These are phyloP conservation scores for Borovskyia barvae DNA, from an alignment of 208 protist genomes.

Conservation along the genomic window DNA sequence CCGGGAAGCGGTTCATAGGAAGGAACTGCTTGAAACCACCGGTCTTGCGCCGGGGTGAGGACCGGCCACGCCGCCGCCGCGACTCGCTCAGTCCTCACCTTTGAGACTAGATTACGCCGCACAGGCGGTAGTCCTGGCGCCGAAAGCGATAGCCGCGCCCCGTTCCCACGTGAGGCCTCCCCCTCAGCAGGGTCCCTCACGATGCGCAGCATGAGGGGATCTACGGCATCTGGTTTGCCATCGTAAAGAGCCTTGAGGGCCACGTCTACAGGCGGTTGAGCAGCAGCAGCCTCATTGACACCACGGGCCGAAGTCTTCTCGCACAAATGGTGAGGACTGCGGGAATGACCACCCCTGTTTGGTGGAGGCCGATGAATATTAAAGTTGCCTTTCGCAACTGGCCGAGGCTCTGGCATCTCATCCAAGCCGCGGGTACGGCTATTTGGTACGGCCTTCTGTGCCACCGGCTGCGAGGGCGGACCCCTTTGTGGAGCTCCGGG, in stretches of 20 bases:
- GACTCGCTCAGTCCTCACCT: not conserved
- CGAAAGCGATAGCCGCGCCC: not conserved
- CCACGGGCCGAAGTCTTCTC: not conserved
- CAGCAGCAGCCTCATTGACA: not conserved
- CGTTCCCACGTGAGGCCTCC: not conserved
- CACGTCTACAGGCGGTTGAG: constrained; percentile 15
- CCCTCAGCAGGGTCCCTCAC: constrained; percentile 32
- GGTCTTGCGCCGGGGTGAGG: constrained; percentile 12
- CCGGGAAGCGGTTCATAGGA: constrained; percentile 77
- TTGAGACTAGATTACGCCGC: not conserved
- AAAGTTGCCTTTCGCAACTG: no score
- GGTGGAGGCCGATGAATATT: no score
- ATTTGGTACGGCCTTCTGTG: no score
- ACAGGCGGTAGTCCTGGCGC: not conserved
- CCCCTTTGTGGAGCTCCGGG: no score
- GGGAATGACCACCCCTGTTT: no score
- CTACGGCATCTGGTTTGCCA: constrained; percentile 40
- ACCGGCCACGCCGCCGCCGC: constrained; percentile 23
- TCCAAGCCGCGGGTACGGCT: no score
- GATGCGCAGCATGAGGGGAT: constrained; percentile 47
- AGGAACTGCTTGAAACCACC: constrained; percentile 78
- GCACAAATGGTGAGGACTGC: constrained; percentile 2
- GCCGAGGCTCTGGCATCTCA: no score
- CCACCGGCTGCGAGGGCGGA: no score
- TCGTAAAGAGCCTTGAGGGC: constrained; percentile 39